phyloP scores from a whole-genome alignment of 306 rosid genomes.

The Luffa acutangula region DNA sequence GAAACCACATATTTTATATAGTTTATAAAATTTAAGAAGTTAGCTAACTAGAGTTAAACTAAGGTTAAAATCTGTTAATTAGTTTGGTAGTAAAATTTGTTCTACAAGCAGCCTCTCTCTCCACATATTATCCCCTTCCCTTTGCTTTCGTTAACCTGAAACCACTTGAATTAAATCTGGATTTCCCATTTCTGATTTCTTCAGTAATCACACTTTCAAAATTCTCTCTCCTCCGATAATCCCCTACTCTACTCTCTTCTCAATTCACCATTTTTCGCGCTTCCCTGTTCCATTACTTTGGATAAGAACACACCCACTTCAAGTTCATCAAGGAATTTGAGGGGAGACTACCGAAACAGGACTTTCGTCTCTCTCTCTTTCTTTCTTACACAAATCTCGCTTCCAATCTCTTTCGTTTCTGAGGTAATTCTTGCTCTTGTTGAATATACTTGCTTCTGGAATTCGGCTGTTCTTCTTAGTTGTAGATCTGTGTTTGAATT shows the following conservation, averaged over 20 bases:
- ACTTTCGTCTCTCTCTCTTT: not conserved
- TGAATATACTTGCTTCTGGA: not conserved
- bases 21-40: not conserved
- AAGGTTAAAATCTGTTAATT: not conserved
- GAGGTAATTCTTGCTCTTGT: not conserved
- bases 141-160: not conserved
- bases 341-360: not conserved
- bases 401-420: not conserved
- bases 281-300: conserved; percentile 5
- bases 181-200: not conserved
- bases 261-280: not conserved
- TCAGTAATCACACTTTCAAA: not conserved
- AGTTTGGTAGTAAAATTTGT: not conserved
- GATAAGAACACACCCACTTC: not conserved
- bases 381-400: not conserved
- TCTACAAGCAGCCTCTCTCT: not conserved
- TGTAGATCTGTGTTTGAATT: not conserved
- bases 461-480: not conserved
- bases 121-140: not conserved
- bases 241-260: not conserved
- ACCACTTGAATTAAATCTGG: not conserved
- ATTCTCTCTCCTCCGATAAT: not conserved
- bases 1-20: too few species aligned
- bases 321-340: not conserved
- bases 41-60: not conserved